Evolutionary conservation across 495 filamentous ascomycete species (phyloP), one percentile per base, ranked within the genome.

Genomic region (Cercophora scortea): DNA sequence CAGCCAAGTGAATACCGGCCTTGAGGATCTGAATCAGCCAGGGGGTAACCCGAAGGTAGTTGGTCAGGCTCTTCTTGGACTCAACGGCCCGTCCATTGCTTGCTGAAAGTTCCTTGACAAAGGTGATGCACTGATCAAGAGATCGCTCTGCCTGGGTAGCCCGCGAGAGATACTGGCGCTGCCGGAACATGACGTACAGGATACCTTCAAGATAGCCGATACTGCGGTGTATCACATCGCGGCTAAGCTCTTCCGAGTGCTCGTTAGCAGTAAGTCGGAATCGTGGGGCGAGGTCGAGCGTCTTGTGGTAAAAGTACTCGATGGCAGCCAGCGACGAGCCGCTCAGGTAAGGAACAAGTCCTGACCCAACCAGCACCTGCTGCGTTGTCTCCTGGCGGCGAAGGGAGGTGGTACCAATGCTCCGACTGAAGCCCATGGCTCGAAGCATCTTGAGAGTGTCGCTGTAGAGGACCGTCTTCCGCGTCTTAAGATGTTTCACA

Each of bases 401-500:
- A 8, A 96, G 75, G 42, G 82, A 63, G 55, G 83, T 81, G 32
- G 74, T 79, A 53, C 85, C 80, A 17, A 92, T 73, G 62, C 90
- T 95, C 12, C 82, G 81, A 58, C 85, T 85, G 51, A 97, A 80
- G 16, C 94, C 94, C 90, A 97, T 96, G 19, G 85, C 79, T 18
- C 89, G 82, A 2, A 96, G 68, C 7, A 78, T 79, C 60, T 86
- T 89, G 50, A 99, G 71, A 0, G 86, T 89, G 56, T 97, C 92
- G 0, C 88, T 84, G 56, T 92, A 93, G 12, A 96, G 80, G 57
- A 87, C 90, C n/a, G 89, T 83, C 69, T 99, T 99, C 50, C 87
- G 78, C 0, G 81, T 80, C 71, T 95, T 96, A 53, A 97, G 79
- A 67, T 96, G 88, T 58, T 88, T 87, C 35, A 96, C 81, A 7